phyloP scores from a whole-genome alignment of 1,284 basidiomycete genomes.

The Gomphus sp. region DNA sequence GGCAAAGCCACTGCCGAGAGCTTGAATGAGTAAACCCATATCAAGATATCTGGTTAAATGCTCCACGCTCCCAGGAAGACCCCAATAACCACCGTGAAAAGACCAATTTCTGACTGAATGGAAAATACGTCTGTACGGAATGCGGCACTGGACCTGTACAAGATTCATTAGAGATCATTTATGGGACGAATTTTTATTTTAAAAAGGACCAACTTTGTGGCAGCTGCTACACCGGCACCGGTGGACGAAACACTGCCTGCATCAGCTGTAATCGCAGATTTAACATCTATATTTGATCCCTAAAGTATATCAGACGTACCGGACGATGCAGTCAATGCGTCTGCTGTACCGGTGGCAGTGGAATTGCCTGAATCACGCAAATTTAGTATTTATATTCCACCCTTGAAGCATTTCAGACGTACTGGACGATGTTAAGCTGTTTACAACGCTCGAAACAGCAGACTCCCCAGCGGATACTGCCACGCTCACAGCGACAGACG shows the following conservation, averaged over 20 bases:
- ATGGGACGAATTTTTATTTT: neutral
- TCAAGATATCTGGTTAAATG: neutral
- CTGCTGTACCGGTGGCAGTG: neutral
- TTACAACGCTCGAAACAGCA: conserved; percentile 18
- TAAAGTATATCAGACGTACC: neutral
- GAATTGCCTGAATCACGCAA: neutral
- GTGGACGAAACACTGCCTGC: neutral
- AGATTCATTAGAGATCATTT: neutral
- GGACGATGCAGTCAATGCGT: neutral
- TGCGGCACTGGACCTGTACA: neutral
- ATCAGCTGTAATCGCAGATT: neutral
- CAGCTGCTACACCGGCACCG: neutral
- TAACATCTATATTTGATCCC: neutral
- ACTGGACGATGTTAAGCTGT: neutral
- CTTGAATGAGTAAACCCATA: neutral
- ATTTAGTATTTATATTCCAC: neutral
- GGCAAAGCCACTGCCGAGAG: too few species aligned
- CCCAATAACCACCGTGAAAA: neutral
- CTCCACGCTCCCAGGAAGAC: neutral
- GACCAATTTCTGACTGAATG: neutral
- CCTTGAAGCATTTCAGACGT: neutral
- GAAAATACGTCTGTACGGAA: neutral
- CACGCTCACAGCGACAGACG: conserved; percentile 12
- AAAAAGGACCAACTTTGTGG: neutral
- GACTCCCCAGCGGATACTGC: conserved; percentile 36